These are phyloP conservation scores for Geum urbanum DNA, from an alignment of 306 rosid genomes.

Conservation along the genomic window DNA sequence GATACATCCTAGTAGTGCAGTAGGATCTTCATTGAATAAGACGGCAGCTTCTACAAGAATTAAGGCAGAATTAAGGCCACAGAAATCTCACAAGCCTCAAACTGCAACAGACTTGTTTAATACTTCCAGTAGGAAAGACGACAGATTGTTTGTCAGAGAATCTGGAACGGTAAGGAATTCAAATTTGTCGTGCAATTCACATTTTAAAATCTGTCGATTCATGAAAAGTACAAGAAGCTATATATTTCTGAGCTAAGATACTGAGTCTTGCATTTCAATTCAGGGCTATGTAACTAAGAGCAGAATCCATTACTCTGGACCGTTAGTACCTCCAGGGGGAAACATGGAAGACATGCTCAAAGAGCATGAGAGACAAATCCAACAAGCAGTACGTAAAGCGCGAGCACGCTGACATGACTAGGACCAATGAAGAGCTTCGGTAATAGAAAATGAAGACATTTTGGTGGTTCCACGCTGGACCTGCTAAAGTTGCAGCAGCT, in stretches of 20 bases:
- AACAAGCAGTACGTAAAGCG: conserved; percentile 82
- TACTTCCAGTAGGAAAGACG: conserved; percentile 38
- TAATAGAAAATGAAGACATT: conserved; percentile 9
- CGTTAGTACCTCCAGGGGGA: conserved; percentile 67
- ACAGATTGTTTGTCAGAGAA: conserved; percentile 27
- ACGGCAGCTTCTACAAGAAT: conserved; percentile 28
- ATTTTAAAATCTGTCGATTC: background rate
- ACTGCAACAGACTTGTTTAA: conserved; percentile 29
- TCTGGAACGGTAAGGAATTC: conserved; percentile 39
- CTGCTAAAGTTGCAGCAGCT: conserved; percentile 13
- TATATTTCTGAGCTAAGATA: background rate
- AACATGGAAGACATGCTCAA: conserved; percentile 81
- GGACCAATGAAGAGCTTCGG: conserved; percentile 24
- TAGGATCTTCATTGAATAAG: conserved; percentile 37
- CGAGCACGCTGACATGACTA: conserved; percentile 35
- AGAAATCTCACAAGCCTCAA: conserved; percentile 45
- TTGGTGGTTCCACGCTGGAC: conserved; percentile 3
- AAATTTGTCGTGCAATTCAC: background rate
- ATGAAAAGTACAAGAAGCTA: background rate
- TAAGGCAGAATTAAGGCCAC: conserved; percentile 37
- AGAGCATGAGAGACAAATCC: conserved; percentile 89
- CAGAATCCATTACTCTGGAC: conserved; percentile 89
- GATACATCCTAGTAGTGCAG: conserved; percentile 27
- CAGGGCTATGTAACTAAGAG: conserved; percentile 57
- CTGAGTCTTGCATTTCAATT: conserved; percentile 17